Conservation (phyloP, 352 stramenopile genomes). For the Globisporangium uncinulatum region DNA sequence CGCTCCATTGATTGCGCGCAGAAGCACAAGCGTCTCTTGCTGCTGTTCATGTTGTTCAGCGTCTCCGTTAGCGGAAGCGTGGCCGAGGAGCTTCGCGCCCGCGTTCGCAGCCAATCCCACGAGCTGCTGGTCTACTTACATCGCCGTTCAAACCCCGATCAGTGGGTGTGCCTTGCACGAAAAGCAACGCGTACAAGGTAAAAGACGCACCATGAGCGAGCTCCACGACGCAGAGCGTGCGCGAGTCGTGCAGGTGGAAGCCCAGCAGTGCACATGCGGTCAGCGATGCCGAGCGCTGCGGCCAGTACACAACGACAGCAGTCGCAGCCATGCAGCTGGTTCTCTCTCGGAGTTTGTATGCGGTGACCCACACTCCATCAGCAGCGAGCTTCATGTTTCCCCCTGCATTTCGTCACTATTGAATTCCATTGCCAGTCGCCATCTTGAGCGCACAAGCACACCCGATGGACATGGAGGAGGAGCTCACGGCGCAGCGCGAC, state of each 20-base stretch:
- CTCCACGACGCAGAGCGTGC: constrained; percentile 28
- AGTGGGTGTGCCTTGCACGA: not conserved
- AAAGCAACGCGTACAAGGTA: not conserved
- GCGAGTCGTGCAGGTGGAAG: constrained; percentile 8
- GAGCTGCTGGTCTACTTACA: not conserved
- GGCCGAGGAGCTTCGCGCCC: not conserved
- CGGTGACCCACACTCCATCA: too few relatives aligned
- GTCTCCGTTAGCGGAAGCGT: not conserved
- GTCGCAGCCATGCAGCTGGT: constrained; percentile 1
- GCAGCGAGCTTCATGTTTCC: too few relatives aligned
- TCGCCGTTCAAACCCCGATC: not conserved
- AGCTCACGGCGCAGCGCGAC: constrained; percentile 68
- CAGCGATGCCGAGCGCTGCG: constrained; percentile 9
- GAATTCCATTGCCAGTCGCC: not conserved
- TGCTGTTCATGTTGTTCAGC: too few relatives aligned
- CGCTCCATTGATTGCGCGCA: not conserved
- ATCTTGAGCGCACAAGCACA: not conserved
- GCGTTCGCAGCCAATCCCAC: not conserved
- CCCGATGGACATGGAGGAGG: constrained; percentile 49
- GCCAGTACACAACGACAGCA: constrained; percentile 41
- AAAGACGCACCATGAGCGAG: constrained; percentile 8
- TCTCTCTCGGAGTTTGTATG: too few relatives aligned
- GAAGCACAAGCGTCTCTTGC: not conserved
- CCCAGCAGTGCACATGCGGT: constrained; percentile 11
- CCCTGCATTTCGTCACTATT: too few relatives aligned